phyloP scores from a whole-genome alignment of 768 basidiomycete genomes.

The Exsudoporus frostii region DNA sequence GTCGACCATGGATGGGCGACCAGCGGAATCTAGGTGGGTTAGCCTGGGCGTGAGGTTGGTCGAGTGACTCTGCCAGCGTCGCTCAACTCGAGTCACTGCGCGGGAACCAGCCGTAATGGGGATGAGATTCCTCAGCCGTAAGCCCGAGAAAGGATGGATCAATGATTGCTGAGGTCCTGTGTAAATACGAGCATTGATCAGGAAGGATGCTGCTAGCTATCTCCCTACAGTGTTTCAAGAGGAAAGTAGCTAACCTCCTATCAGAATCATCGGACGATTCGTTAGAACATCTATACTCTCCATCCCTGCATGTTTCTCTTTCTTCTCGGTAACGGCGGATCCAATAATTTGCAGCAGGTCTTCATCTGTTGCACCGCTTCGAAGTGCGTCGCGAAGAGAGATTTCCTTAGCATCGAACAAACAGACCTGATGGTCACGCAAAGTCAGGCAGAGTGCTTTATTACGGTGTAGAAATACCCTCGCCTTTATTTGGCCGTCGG shows the following conservation, averaged over 20 bases:
- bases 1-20: conserved; percentile 82
- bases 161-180: conserved; percentile 17
- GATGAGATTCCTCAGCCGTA: background rate
- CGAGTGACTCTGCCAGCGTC: conserved; percentile 23
- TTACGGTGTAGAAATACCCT: conserved; percentile 4
- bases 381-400: conserved; percentile 73
- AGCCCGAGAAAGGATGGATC: background rate
- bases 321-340: conserved; percentile 64
- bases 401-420: conserved; percentile 84
- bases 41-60: conserved; percentile 29
- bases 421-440: conserved; percentile 57
- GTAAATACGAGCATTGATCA: conserved; percentile 23
- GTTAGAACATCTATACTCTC: conserved; percentile 70
- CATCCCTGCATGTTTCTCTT: conserved; percentile 84
- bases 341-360: conserved; percentile 60
- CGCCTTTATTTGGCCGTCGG: conserved; percentile 88
- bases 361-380: conserved; percentile 59
- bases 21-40: conserved; percentile 71
- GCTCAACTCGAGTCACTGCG: conserved; percentile 6
- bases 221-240: conserved; percentile 18
- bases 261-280: conserved; percentile 89
- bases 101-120: background rate
- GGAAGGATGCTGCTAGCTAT: conserved; percentile 18
- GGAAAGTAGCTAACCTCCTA: conserved; percentile 78
- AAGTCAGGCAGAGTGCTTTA: background rate